A percentile compares a stretch with the other conserved stretches of the same genome.
phyloP scores from a whole-genome alignment of 2,329 filamentous ascomycete genomes.

The Fusarium sp. region DNA sequence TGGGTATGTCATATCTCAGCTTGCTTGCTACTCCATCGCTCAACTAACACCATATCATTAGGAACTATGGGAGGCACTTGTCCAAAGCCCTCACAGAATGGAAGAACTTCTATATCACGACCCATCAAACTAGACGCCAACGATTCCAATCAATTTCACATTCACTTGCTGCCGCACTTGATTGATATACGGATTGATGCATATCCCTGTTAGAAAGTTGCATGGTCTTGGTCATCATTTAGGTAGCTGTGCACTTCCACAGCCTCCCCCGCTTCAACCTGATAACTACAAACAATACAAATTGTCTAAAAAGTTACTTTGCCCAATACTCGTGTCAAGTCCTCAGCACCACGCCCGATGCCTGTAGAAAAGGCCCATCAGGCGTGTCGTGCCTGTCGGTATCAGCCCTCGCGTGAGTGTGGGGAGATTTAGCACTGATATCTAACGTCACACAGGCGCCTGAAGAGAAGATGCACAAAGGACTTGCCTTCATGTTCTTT shows the following conservation, averaged over 20 bases:
- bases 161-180: neutral
- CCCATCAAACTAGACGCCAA: neutral
- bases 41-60: neutral
- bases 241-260: neutral
- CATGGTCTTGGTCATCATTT: neutral
- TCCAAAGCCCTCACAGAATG: conserved; percentile 18
- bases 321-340: neutral
- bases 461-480: conserved; percentile 34
- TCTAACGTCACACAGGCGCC: conserved; percentile 13
- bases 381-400: conserved; percentile 20
- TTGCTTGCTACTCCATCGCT: accelerated
- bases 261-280: neutral
- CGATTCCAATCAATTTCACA: neutral
- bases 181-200: neutral
- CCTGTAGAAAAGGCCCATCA: neutral
- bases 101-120: conserved; percentile 22
- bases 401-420: neutral
- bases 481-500: conserved; percentile 34
- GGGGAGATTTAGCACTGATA: neutral
- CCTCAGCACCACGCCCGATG: neutral
- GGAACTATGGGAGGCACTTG: conserved; percentile 32
- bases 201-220: neutral
- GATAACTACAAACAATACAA: neutral
- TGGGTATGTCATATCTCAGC: conserved; percentile 22
- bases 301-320: neutral